Percentiles rank a stretch among this genome's conserved stretches.
phyloP scores from a whole-genome alignment of 495 filamentous ascomycete genomes.

The Rhypophila decipiens region DNA sequence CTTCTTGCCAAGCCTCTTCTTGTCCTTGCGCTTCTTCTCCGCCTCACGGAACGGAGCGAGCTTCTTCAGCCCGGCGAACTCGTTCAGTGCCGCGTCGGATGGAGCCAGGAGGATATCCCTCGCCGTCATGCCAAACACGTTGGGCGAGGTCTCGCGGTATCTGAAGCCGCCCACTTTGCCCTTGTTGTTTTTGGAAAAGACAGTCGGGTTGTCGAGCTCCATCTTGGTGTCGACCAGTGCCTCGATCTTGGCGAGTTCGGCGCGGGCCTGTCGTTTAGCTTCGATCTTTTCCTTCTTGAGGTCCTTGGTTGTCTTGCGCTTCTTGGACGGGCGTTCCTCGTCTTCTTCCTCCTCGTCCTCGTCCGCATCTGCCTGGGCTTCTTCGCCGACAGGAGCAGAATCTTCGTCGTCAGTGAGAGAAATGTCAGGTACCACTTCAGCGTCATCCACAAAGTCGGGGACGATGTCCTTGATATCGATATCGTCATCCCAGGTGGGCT shows the following conservation, averaged over 20 bases:
- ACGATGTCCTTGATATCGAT: conserved; percentile 92
- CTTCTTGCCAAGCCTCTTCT: conserved; percentile 86
- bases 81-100: conserved; percentile 77
- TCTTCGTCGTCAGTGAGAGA: conserved; percentile 48
- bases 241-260: conserved; percentile 77
- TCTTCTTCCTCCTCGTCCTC: conserved; percentile 35
- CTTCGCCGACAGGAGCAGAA: conserved; percentile 20
- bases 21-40: conserved; percentile 82
- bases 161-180: conserved; percentile 51
- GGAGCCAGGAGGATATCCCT: conserved; percentile 85
- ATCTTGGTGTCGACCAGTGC: conserved; percentile 78
- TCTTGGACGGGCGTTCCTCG: conserved; percentile 35
- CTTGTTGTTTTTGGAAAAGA: conserved; percentile 28
- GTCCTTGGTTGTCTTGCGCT: conserved; percentile 59
- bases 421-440: conserved; percentile 47
- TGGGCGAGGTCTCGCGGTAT: conserved; percentile 90
- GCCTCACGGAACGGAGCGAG: conserved; percentile 79
- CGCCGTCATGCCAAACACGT: conserved; percentile 79
- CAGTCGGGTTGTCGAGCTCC: conserved; percentile 58
- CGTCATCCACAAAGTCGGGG: conserved; percentile 64
- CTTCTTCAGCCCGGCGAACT: conserved; percentile 91
- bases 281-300: conserved; percentile 60
- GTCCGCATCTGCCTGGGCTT: conserved; percentile 22
- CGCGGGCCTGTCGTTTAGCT: conserved; percentile 66
- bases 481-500: conserved; percentile 94